Percentiles rank a stretch among this genome's conserved stretches.
Evolutionary conservation across 2,329 filamentous ascomycete species (phyloP).

Genomic region (Diaporthe vaccinii): DNA sequence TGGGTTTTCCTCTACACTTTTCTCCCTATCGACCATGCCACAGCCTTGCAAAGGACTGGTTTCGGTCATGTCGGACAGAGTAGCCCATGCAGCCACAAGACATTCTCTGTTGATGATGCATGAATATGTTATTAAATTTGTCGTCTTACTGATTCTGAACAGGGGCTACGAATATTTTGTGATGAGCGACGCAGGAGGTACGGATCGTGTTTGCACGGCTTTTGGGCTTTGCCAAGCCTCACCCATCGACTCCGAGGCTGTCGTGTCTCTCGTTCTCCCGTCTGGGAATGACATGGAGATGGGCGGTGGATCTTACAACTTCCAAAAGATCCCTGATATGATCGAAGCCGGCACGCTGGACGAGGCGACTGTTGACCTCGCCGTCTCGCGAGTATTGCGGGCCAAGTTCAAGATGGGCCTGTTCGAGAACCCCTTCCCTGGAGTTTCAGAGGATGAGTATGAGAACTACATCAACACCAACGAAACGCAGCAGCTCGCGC

Average conservation of each 20-base stretch:
- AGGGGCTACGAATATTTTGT: slow-evolving; percentile 76
- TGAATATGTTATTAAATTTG: background rate
- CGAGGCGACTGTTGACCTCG: slow-evolving; percentile 71
- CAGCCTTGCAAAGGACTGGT: background rate
- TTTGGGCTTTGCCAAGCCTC: slow-evolving; percentile 74
- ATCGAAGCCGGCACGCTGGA: slow-evolving; percentile 73
- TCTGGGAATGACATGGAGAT: slow-evolving; percentile 82
- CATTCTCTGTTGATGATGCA: no score
- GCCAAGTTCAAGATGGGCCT: slow-evolving; percentile 79
- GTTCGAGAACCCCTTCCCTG: slow-evolving; percentile 78
- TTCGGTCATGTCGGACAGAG: background rate
- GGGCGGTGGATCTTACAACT: slow-evolving; percentile 82
- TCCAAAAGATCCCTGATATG: slow-evolving; percentile 74
- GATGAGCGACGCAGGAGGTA: slow-evolving; percentile 75
- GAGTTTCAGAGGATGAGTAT: slow-evolving; percentile 67
- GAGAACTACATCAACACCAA: slow-evolving; percentile 72
- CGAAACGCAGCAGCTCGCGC: slow-evolving; percentile 69
- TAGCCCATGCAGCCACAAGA: background rate
- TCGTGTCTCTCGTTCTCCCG: slow-evolving; percentile 70
- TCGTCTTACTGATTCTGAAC: background rate
- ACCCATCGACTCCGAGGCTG: slow-evolving; percentile 74
- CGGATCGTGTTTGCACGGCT: slow-evolving; percentile 73
- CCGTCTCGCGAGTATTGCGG: slow-evolving; percentile 74
- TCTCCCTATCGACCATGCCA: no score
- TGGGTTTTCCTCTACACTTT: background rate